Base-by-base conservation (phyloP, 768 basidiomycete species). In the Atractiella rhizophila region DNA sequence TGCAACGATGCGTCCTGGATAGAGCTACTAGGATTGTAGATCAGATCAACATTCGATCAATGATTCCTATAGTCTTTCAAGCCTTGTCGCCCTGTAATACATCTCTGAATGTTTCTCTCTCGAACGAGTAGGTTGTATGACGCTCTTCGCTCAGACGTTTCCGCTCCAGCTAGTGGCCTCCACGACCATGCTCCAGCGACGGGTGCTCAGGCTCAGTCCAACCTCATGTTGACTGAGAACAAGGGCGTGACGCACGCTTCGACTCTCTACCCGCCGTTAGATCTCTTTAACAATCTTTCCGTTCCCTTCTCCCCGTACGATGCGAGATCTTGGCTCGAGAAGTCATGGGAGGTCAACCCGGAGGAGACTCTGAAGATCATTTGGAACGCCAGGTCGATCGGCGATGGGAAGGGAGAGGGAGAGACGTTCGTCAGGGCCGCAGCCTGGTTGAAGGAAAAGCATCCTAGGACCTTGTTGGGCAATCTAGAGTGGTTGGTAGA, bases 401-500 rank as follows among this genome's bases (percentile, higher is more conserved):
- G 51, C 27, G 46, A 52, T 18, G 54, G 54, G 0, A 55, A 55
- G 37, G 54, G 54, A 7, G 44, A 39, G 37, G 47, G 44, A 33
- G 45, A 51, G 15, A 48, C 39, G 26, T 55, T 49, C 31, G 48
- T 36, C 19, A 25, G 46, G 13, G 48, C 46, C 1, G 29, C 42
- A 2, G 49, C 40, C 4, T 55, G 51, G 51, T 28, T 55, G 3
- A 49, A 43, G 42, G 46, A 47, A 13, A 35, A 52, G 7, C 49
- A 51, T 31, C 51, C 51, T 4, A 35, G 44, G n/a, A 52, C 54
- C 12, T 28, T 52, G 6, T 35, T 55, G 2, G 36, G 43, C 9
- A 55, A 55, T 38, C 41, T 55, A 15, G 48, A 55, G 16, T 9
- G 48, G 26, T 29, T 55, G n/a, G 45, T 50, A 19, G 46, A 49